A percentile compares a stretch with the other conserved stretches of the same genome.
These are phyloP conservation scores for Talaromyces sp. DNA, from an alignment of 2,329 filamentous ascomycete genomes.

Conservation along the genomic window DNA sequence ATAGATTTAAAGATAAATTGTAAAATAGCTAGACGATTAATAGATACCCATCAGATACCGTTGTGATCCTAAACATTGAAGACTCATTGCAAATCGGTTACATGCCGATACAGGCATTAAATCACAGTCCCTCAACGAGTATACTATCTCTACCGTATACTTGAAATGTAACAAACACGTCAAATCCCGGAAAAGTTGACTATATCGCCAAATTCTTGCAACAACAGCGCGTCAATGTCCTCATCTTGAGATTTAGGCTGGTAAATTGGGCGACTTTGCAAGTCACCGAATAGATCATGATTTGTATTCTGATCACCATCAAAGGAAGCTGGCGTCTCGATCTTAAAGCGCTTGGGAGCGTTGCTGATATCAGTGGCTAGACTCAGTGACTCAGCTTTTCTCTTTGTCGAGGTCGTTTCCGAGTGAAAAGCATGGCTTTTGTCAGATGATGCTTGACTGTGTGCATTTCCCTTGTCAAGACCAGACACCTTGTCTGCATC, in stretches of 20 bases:
- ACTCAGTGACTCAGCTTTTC: background rate
- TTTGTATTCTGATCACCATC: background rate
- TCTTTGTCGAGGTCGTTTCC: background rate
- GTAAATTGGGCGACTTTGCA: background rate
- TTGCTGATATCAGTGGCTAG: background rate
- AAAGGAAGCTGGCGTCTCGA: background rate
- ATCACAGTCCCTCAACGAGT: background rate
- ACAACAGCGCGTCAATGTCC: slow-evolving; percentile 12
- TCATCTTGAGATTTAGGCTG: background rate
- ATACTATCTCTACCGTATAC: background rate
- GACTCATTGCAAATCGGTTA: background rate
- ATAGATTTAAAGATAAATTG: background rate
- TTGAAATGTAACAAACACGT: background rate
- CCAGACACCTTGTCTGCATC: background rate
- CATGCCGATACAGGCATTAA: background rate
- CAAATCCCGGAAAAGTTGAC: slow-evolving; percentile 18
- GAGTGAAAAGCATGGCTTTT: background rate
- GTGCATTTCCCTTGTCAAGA: background rate
- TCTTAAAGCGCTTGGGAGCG: background rate
- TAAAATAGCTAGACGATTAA: background rate
- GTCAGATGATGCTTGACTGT: background rate
- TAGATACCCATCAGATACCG: background rate
- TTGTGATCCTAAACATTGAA: background rate
- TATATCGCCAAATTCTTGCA: slow-evolving; percentile 18
- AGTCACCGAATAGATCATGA: background rate